Evolutionary conservation across 768 basidiomycete species (phyloP), one percentile per base, ranked within the genome.

Genomic region (Panaeolus cyanescens): DNA sequence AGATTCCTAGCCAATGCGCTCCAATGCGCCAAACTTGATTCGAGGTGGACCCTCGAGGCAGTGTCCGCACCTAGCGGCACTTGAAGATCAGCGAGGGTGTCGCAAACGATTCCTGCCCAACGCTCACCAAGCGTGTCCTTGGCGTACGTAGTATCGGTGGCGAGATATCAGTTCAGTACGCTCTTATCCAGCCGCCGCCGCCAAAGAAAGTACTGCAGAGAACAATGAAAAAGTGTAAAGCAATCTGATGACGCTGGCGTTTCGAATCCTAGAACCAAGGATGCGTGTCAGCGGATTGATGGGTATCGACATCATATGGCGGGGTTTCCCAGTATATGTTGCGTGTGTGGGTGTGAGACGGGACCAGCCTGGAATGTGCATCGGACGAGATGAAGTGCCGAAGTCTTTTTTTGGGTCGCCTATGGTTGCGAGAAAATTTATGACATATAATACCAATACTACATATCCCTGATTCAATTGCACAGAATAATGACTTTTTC

Each of bases 331-430:
- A 13, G 25, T 50, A 28, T 15, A 50, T 50, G 30, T 50, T 22
- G 25, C 2, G 45, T 50, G 37, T 39, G 45, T 50, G 45, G 45
- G 45, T 50, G 45, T 50, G 45, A 28, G 25, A 28, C 25, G 25
- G 37, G 45, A 4, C 45, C 15, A 50, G 45, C 22, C 45, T 20
- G 15, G 45, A 50, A 50, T 25, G 45, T 50, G 45, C 45, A 50
- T 50, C 45, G 45, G 45, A 15, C 45, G 45, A 30, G 45, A 50
- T 50, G 25, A 50, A 50, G 45, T 50, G 45, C 45, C 45, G 45
- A 50, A 13, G 45, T 50, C 45, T 50, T 50, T 50, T 50, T 50
- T 50, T 50, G 45, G 45, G 25, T 12, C n/a, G n/a, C n/a, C n/a
- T n/a, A n/a, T 50, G 22, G 13, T 5, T 28, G 45, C 15, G 22